Percentiles rank a stretch among this genome's conserved stretches.
Evolutionary conservation across 2,329 filamentous ascomycete genomes (phyloP).

Genomic region (Nannizzia gypsea): DNA sequence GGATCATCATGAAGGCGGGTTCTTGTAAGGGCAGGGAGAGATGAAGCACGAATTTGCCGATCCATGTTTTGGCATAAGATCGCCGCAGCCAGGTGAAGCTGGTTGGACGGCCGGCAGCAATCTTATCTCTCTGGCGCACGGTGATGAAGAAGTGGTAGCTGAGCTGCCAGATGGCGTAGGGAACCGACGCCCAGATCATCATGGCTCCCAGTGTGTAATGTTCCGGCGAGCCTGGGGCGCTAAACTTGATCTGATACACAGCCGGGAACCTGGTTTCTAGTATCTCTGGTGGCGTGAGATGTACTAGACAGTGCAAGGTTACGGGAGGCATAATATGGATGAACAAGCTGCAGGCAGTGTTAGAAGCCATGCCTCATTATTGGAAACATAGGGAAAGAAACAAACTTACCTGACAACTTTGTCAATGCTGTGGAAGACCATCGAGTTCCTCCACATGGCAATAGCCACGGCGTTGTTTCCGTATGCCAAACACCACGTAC

Average conservation of each 20-base stretch:
- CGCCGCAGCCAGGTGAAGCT: constrained; percentile 94
- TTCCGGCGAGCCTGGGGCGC: constrained; percentile 55
- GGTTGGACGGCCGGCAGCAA: constrained; percentile 85
- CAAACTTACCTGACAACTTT: constrained; percentile 70
- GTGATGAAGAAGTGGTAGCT: constrained; percentile 92
- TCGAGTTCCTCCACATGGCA: constrained; percentile 96
- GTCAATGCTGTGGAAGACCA: constrained; percentile 97
- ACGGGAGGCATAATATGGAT: constrained; percentile 99
- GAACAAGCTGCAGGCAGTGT: constrained; percentile 53
- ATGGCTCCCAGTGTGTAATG: constrained; percentile 74
- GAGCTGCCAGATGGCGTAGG: constrained; percentile 87
- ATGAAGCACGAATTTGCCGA: constrained; percentile 72
- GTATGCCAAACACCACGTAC: constrained; percentile 81
- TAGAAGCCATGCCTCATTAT: background rate
- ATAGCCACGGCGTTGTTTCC: constrained; percentile 97
- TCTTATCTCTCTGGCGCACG: constrained; percentile 86
- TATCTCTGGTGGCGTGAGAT: constrained; percentile 56
- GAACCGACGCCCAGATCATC: constrained; percentile 87
- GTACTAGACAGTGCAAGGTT: constrained; percentile 82
- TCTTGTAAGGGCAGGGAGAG: constrained; percentile 70
- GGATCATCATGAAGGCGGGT: constrained; percentile 87
- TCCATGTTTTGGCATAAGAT: constrained; percentile 79
- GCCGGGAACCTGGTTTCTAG: constrained; percentile 69
- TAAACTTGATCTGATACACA: constrained; percentile 66
- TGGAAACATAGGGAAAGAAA: constrained; percentile 13